Conservation (phyloP, 345 rosid genomes). For the Psidium friedrichsthalianum region DNA sequence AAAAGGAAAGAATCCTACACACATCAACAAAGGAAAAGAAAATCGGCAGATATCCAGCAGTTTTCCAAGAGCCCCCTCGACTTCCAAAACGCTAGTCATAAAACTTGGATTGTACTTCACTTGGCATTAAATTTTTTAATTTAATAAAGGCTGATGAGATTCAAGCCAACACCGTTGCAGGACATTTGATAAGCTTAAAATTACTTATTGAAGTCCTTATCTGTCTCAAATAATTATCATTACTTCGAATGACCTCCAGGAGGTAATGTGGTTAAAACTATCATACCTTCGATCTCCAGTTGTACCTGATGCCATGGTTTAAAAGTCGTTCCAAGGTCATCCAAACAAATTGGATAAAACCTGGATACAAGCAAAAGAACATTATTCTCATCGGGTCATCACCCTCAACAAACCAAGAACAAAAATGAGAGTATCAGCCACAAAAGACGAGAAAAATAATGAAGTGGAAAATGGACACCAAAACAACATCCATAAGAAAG, state of each 20-base stretch:
- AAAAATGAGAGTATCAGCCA: not conserved
- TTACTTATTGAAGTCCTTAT: not conserved
- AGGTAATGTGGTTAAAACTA: not conserved
- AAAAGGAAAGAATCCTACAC: not conserved
- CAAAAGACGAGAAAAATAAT: not conserved
- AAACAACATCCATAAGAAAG: not conserved
- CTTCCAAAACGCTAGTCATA: not conserved
- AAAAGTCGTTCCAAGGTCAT: constrained; percentile 27
- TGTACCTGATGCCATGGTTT: constrained; percentile 42
- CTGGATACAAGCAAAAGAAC: constrained; percentile 5
- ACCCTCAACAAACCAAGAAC: not conserved
- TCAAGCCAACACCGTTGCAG: not conserved
- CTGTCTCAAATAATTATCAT: not conserved
- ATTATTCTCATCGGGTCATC: not conserved
- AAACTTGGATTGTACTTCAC: not conserved
- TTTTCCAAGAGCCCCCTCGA: not conserved
- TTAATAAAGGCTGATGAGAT: not conserved
- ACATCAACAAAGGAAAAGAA: not conserved
- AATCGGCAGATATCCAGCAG: not conserved
- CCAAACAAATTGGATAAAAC: constrained; percentile 20
- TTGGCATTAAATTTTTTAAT: not conserved
- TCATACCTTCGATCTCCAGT: constrained; percentile 51
- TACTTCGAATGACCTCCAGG: not conserved
- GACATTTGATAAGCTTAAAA: not conserved
- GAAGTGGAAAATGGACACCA: not conserved